Base-by-base conservation (phyloP, 768 basidiomycete species). In the Rhodotorula paludigena region DNA sequence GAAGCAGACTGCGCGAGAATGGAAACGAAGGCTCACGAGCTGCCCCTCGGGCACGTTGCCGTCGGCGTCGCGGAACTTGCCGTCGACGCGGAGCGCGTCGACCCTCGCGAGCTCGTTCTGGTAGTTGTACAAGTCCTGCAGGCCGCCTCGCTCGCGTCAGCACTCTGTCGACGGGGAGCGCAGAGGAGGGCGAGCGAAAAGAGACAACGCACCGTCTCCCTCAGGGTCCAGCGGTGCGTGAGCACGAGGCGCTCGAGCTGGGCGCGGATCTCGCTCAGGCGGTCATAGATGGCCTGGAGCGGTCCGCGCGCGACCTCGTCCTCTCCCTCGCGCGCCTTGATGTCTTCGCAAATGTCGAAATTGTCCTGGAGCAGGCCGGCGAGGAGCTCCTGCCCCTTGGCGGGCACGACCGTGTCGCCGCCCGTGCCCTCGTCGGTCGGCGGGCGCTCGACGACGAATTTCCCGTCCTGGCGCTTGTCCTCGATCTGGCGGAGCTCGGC, bases 401-500 rank as follows among this genome's bases (percentile, higher is more conserved):
- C 54, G 38, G 54, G 54, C n/a, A 38, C 38, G 25, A 55, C 12
- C 12, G 30, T 57, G 45, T 63, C 69, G 42, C 33, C 47, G n/a
- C 39, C n/a, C 54, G 90, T 92, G 7, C 89, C 89, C 32, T 90
- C 89, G 88, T 53, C 90, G 90, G 77, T 61, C 56, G 15, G 44
- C 28, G 28, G 25, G 9, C 21, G 9, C 11, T 57, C 59, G 54
- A 69, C 61, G 54, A 57, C 62, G 35, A 73, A 73, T 32, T 68
- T 73, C 15, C 42, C 23, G 52, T 67, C 67, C 25, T 39, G 55
- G 20, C 66, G 42, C 60, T 51, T 87, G 81, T 73, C 71, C 25
- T 99, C 96, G 73, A 99, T 94, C 80, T 88, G 90, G 63, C 94
- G 84, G 61, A 99, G 83, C 76, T 98, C 96, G 77, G 96, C 92